Evolutionary conservation across 345 rosid species (phyloP), one percentile per base, ranked within the genome.

Genomic region (Kandelia obovata): DNA sequence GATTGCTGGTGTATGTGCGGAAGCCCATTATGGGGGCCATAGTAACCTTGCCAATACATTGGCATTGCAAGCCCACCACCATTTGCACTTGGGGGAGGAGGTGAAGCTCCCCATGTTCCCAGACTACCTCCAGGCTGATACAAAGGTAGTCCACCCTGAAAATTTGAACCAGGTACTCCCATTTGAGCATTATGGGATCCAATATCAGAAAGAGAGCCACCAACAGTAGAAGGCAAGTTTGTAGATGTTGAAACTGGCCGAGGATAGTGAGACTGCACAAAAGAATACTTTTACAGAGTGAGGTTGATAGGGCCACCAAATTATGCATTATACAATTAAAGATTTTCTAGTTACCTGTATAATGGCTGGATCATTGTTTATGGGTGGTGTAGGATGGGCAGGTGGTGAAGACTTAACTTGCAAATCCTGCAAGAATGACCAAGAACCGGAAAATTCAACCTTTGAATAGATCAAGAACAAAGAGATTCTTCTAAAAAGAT

Each of bases 401-500:
- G 92, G 96, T 30, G 96, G 89, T 70, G 96, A 90, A 66, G 96
- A 89, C 80, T 90, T 93, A 66, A 93, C 98, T 82, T 90, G 98
- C 70, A 93, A 82, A 77, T 93, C 98, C 98, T 93, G 81, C 58
- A 72, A 71, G 61, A 69, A n/a, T 5, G 57, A 71, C 28, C 19
- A 37, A 68, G 23, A 53, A 62, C 16, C 1, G 5, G 23, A 49
- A 23, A 26, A 25, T 43, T 53, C 17, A 72, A 27, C 30, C 13
- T 9, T 51, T 23, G 5, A 53, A 13, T 23, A 8, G 27, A 23
- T 7, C 5, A 26, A 23, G 58, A 55, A 55, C 11, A 55, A 7
- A n/a, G 9, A 7, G 25, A 7, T 7, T 11, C 11, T 53, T 25
- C 21, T 6, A n/a, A 55, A 23, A 9, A 9, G 15, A 21, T 9